Evolutionary conservation across 2,329 filamentous ascomycete species (phyloP), one percentile per base, ranked within the genome.

Genomic region (Fusarium scirpi): DNA sequence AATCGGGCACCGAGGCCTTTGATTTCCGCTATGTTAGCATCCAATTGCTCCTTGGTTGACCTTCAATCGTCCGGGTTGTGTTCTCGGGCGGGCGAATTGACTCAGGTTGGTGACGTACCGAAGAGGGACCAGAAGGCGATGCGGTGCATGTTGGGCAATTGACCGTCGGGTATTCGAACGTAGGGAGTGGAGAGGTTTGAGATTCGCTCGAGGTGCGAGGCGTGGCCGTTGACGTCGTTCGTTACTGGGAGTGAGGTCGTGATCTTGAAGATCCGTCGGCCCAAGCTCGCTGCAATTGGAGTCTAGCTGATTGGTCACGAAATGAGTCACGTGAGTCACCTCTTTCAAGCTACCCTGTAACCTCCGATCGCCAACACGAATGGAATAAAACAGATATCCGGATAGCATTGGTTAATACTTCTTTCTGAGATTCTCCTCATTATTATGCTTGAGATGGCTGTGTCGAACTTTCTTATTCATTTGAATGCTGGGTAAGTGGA

Each of bases 41-140:
- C 27, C 24, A 13, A 25, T 30, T 46, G n/a, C 25, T 16, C 20
- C 4, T 22, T 24, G 15, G 10, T 38, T 32, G 25, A 9, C 34
- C 9, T 47, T 20, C 22, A 15, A 40, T 58, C 38, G n/a, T 15
- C 29, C 30, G 34, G 15, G 20, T 38, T 40, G 40, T 68, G 11
- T 58, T 47, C 46, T 58, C 25, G 44, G 30, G 41, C 46, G 62
- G 65, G 40, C 34, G 70, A 71, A 68, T 72, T 69, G 59, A 41
- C 58, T 67, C 58, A 69, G 32, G 53, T 47, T 16, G 34, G 48
- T 46, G 45, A 62, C 57, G 65, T 85, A 98, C 95, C 95, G 89
- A 98, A 97, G 86, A 92, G 92, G 83, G 88, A 87, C 92, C 92
- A 95, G 87, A 95, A 94, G 80, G 94, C 84, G 80, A 94, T 85